These are phyloP conservation scores for Xanthoceras sorbifolium DNA, from an alignment of 345 rosid species.

Conservation along the genomic window DNA sequence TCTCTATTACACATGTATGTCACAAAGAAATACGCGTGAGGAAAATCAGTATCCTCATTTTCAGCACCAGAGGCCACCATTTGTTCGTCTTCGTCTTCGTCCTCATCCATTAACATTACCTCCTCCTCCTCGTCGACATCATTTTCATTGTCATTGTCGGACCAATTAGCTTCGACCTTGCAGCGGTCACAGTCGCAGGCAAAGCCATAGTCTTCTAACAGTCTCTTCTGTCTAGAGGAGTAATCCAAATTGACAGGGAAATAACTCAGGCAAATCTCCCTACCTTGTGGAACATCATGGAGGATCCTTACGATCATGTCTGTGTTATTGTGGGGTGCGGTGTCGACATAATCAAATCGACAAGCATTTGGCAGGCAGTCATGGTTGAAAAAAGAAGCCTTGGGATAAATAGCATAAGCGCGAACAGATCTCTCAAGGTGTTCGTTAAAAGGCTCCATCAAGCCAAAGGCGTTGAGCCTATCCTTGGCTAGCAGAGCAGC, in stretches of 20 bases:
- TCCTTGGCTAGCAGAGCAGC: conserved; percentile 64
- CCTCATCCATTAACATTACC: conserved; percentile 45
- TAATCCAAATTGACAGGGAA: conserved; percentile 80
- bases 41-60: conserved; percentile 44
- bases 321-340: conserved; percentile 40
- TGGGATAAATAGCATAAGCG: conserved; percentile 75
- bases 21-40: conserved; percentile 81
- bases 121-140: conserved; percentile 36
- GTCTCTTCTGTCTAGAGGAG: conserved; percentile 53
- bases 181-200: conserved; percentile 80
- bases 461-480: conserved; percentile 76
- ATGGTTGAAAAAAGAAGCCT: conserved; percentile 79
- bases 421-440: conserved; percentile 55
- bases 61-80: conserved; percentile 33
- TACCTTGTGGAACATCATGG: conserved; percentile 79
- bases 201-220: conserved; percentile 80
- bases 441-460: conserved; percentile 66
- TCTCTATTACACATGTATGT: conserved; percentile 69
- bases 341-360: conserved; percentile 79
- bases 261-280: conserved; percentile 90
- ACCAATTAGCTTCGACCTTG: conserved; percentile 89
- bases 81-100: conserved; percentile 34
- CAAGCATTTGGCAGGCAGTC: conserved; percentile 99
- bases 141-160: conserved; percentile 52
- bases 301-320: conserved; percentile 78